Percentiles rank a stretch among this genome's conserved stretches.
phyloP scores from a whole-genome alignment of 768 basidiomycete species.

The Amanita muscaria region DNA sequence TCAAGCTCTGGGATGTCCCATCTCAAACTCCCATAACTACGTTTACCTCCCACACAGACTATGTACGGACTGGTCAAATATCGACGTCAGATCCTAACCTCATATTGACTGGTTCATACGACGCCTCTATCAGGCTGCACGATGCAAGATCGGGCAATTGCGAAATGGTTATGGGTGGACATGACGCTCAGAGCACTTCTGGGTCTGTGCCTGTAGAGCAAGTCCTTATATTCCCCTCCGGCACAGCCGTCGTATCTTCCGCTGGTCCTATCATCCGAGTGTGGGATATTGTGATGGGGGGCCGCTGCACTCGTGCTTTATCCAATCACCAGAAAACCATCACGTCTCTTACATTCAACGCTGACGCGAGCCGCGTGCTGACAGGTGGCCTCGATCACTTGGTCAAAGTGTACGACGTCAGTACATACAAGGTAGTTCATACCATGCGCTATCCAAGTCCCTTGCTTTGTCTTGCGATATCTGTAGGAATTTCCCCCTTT shows the following conservation, averaged over 20 bases:
- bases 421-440: slow-evolving; percentile 90
- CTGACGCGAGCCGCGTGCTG: slow-evolving; percentile 67
- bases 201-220: slow-evolving; percentile 75
- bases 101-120: slow-evolving; percentile 90
- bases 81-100: slow-evolving; percentile 76
- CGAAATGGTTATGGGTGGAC: slow-evolving; percentile 71
- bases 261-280: slow-evolving; percentile 89
- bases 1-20: slow-evolving; percentile 91
- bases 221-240: slow-evolving; percentile 87
- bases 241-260: slow-evolving; percentile 74
- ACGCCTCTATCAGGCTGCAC: slow-evolving; percentile 81
- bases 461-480: slow-evolving; percentile 81
- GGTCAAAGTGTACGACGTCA: slow-evolving; percentile 97
- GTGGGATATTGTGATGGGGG: slow-evolving; percentile 93
- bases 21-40: slow-evolving; percentile 73
- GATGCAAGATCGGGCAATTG: slow-evolving; percentile 78
- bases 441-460: slow-evolving; percentile 98
- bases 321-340: slow-evolving; percentile 99
- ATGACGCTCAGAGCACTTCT: slow-evolving; percentile 21
- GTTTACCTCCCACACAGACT: slow-evolving; percentile 86
- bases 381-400: slow-evolving; percentile 93
- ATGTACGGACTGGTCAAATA: slow-evolving; percentile 89
- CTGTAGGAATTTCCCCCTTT: slow-evolving; percentile 43
- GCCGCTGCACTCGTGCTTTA: slow-evolving; percentile 79
- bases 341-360: slow-evolving; percentile 78